phyloP scores from a whole-genome alignment of 352 stramenopile genomes.

The Phytopythium aichiense region DNA sequence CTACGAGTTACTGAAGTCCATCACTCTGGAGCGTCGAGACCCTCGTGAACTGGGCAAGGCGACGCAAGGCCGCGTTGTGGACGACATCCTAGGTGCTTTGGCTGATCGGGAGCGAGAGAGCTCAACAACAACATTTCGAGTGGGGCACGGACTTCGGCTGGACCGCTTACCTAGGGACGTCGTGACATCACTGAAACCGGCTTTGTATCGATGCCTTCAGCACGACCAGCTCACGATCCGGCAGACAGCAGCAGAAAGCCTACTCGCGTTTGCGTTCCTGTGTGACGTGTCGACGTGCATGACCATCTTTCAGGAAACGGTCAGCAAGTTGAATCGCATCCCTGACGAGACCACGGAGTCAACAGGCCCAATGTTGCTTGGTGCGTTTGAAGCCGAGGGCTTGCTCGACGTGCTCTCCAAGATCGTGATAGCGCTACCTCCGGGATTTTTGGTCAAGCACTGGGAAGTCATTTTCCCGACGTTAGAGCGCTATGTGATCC shows the following conservation, averaged over 20 bases:
- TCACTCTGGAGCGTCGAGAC: background rate
- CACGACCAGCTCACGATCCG: slow-evolving; percentile 57
- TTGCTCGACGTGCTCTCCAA: slow-evolving; percentile 56
- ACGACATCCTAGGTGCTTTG: background rate
- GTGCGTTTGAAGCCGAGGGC: slow-evolving; percentile 58
- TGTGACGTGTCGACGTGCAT: slow-evolving; percentile 51
- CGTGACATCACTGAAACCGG: slow-evolving; percentile 37
- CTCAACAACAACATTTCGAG: background rate
- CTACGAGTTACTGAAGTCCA: background rate
- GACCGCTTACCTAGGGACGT: slow-evolving; percentile 23
- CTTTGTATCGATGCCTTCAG: slow-evolving; percentile 49
- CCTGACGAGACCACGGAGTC: slow-evolving; percentile 6
- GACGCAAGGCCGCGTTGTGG: background rate
- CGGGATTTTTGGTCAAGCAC: slow-evolving; percentile 56
- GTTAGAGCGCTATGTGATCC: slow-evolving; percentile 66
- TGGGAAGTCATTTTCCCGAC: slow-evolving; percentile 71
- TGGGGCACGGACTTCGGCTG: background rate
- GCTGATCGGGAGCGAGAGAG: background rate
- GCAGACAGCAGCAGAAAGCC: slow-evolving; percentile 40
- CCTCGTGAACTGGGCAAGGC: background rate
- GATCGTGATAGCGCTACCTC: slow-evolving; percentile 33
- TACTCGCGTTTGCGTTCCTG: slow-evolving; percentile 39
- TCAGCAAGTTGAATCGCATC: slow-evolving; percentile 77
- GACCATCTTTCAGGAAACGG: slow-evolving; percentile 62
- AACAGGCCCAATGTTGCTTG: slow-evolving; percentile 21